Evolutionary conservation across 2,329 filamentous ascomycete species (phyloP), one percentile per base, ranked within the genome.

Genomic region (Moelleriella libera): DNA sequence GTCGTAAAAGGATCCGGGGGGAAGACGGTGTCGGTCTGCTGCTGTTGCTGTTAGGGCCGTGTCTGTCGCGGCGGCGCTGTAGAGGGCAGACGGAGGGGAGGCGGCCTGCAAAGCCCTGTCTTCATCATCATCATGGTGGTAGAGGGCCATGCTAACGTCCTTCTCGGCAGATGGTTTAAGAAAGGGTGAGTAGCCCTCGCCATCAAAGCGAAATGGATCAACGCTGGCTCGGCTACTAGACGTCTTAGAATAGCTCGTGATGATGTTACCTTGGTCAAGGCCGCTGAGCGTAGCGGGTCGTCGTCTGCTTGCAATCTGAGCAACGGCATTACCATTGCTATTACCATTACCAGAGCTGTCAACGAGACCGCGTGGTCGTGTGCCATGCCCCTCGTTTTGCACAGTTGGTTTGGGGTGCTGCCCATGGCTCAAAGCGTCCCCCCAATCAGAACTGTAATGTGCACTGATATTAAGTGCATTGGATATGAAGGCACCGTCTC

Each of bases 141-240:
- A 62, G 21, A 72, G 61, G 6, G 61, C 64, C 29, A 54, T 60
- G 47, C 67, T 72, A 11, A 72, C 61, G 9, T 73, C 67, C 47
- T 64, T 60, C 50, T 73, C 69, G 48, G 61, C 63, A 1, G 61
- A 58, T 4, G 63, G 56, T 6, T 62, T 58, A 7, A 71, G 53
- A 40, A 68, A 67, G 8, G 59, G 49, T 11, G 58, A 61, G 50
- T 69, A 69, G 2, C 57, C 51, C 7, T 60, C 60, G 34, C 57
- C 60, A 52, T 74, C 70, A 50, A 71, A 74, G 44, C 62, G 61
- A 57, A 74, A 75, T 0, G 67, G 70, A 41, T 74, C 69, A 1
- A 60, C 63, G 30, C 61, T 63, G 3, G 57, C 57, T 29, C 62
- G 62, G 50, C 57, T 21, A 3, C 21, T 61, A 2, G 64, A 65